These are phyloP conservation scores for Lactarius psammicola DNA, from an alignment of 768 basidiomycete species.

Conservation along the genomic window DNA sequence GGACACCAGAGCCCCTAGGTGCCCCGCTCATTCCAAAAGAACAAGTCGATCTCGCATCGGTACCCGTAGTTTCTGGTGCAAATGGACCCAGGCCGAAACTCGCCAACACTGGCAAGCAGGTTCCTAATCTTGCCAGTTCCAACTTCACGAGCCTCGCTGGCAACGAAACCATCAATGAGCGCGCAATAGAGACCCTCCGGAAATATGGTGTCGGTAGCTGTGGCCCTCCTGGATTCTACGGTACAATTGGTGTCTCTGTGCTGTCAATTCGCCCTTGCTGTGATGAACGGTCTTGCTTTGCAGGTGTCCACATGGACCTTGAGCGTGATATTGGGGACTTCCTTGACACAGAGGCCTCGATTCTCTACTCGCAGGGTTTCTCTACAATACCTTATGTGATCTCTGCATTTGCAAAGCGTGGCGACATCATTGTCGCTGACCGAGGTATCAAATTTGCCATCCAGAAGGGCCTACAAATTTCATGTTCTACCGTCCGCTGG, in stretches of 20 bases:
- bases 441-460: conserved; percentile 92
- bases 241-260: conserved; percentile 74
- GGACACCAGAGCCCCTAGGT: conserved; percentile 82
- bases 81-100: conserved; percentile 84
- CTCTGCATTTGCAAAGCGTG: conserved; percentile 96
- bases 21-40: conserved; percentile 59
- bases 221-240: conserved; percentile 97
- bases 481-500: conserved; percentile 91
- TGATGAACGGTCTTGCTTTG: background rate
- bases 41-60: conserved; percentile 62
- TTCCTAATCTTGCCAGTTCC: conserved; percentile 82
- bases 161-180: conserved; percentile 83
- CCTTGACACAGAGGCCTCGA: conserved; percentile 84
- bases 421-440: conserved; percentile 97
- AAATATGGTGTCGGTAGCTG: conserved; percentile 95
- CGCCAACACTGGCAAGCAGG: conserved; percentile 65
- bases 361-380: conserved; percentile 94
- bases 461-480: conserved; percentile 94
- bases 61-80: conserved; percentile 77
- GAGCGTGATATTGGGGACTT: conserved; percentile 91
- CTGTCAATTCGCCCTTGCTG: background rate
- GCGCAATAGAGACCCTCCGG: conserved; percentile 77
- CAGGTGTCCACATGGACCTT: conserved; percentile 89
- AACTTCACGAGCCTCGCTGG: conserved; percentile 91
- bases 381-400: conserved; percentile 91